A percentile compares a stretch with the other conserved stretches of the same genome.
Evolutionary conservation across 768 basidiomycete genomes (phyloP).

Genomic region (Hemileccinum rubropunctum): DNA sequence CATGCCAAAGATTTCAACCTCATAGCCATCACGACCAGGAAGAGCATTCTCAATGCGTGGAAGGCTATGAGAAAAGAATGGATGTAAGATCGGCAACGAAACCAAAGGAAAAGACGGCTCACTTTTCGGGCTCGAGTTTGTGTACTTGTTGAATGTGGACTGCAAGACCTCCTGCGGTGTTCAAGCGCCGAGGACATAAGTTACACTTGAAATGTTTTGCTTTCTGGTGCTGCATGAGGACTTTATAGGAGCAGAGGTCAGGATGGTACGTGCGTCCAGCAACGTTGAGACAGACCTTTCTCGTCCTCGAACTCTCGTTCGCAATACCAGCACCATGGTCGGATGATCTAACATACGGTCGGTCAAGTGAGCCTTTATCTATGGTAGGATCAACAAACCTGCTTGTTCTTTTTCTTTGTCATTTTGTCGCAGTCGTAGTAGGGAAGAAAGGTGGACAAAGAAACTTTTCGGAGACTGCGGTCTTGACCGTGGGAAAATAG

Average conservation of each 20-base stretch:
- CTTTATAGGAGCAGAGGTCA: conserved; percentile 37
- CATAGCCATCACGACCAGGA: conserved; percentile 95
- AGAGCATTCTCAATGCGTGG: conserved; percentile 96
- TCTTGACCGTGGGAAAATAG: conserved; percentile 17
- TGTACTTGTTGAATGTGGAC: conserved; percentile 99
- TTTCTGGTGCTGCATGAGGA: conserved; percentile 98
- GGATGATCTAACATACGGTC: conserved; percentile 53
- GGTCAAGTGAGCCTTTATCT: neutral
- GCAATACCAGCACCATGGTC: conserved; percentile 99
- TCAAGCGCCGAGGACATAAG: conserved; percentile 91
- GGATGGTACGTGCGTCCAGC: neutral
- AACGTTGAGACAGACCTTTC: conserved; percentile 60
- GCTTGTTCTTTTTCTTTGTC: conserved; percentile 58
- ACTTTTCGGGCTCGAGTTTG: conserved; percentile 92
- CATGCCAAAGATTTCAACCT: conserved; percentile 99
- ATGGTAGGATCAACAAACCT: conserved; percentile 27
- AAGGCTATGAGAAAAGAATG: conserved; percentile 40
- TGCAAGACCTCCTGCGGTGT: conserved; percentile 95
- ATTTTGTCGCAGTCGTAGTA: conserved; percentile 26
- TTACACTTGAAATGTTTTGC: conserved; percentile 99
- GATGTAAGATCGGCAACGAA: conserved; percentile 9
- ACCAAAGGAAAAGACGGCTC: conserved; percentile 4
- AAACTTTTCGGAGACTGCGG: conserved; percentile 5
- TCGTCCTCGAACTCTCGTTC: conserved; percentile 99
- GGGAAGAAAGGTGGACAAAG: conserved; percentile 11